Conservation (phyloP, 2,329 filamentous ascomycete genomes). For the Microdochium bolleyi region DNA sequence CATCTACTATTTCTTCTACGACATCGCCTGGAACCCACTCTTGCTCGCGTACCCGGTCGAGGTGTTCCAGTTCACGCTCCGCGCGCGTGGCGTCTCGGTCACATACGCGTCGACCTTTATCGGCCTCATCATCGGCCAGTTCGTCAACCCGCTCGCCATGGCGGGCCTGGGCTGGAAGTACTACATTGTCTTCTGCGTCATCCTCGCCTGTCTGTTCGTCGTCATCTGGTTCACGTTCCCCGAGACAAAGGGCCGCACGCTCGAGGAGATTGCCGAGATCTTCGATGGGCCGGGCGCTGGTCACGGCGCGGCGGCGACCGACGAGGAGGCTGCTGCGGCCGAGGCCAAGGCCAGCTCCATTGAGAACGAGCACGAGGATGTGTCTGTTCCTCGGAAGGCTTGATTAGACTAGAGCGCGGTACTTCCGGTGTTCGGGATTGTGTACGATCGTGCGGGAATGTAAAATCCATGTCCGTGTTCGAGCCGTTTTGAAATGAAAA, state of each 20-base stretch:
- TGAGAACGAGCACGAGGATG: neutral
- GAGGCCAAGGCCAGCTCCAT: neutral
- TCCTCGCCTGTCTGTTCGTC: slow-evolving; percentile 19
- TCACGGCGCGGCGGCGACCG: neutral
- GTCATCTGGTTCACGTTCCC: slow-evolving; percentile 28
- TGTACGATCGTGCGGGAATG: too few relatives aligned
- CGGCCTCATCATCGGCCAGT: slow-evolving; percentile 24
- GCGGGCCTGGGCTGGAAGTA: slow-evolving; percentile 28
- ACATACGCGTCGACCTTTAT: slow-evolving; percentile 2
- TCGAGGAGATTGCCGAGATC: slow-evolving; percentile 20
- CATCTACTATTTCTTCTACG: slow-evolving; percentile 22
- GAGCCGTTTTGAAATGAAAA: too few relatives aligned
- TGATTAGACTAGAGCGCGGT: too few relatives aligned
- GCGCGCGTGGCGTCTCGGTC: slow-evolving; percentile 11
- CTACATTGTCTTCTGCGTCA: slow-evolving; percentile 28
- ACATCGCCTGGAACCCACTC: slow-evolving; percentile 21
- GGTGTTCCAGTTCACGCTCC: slow-evolving; percentile 14
- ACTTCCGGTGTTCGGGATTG: too few relatives aligned
- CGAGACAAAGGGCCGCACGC: slow-evolving; percentile 20
- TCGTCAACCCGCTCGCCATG: slow-evolving; percentile 31
- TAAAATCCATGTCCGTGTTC: too few relatives aligned
- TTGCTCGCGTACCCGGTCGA: slow-evolving; percentile 19
- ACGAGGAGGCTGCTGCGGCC: neutral
- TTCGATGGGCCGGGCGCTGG: slow-evolving; percentile 17
- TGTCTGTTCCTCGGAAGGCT: neutral